These are phyloP conservation scores for Hypoxylon fragiforme DNA, from an alignment of 495 filamentous ascomycete species.

Conservation along the genomic window DNA sequence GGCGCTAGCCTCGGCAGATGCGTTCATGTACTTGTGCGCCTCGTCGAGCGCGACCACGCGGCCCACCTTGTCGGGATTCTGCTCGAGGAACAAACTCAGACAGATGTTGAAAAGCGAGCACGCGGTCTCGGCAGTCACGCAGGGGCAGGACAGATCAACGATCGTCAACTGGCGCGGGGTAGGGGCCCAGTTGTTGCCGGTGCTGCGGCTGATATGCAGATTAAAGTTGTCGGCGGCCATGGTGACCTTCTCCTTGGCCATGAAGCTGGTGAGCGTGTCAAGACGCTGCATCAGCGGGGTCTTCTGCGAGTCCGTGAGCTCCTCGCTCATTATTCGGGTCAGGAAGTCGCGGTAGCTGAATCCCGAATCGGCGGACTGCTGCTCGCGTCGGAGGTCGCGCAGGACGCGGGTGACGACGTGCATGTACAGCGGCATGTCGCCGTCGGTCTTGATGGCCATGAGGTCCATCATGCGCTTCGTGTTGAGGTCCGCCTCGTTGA, in stretches of 20 bases:
- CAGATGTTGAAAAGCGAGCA: constrained; percentile 62
- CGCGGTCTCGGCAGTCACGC: constrained; percentile 58
- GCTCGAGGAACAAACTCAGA: constrained; percentile 53
- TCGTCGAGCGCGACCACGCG: constrained; percentile 50
- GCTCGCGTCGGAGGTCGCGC: constrained; percentile 58
- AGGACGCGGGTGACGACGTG: constrained; percentile 61
- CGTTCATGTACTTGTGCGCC: constrained; percentile 38
- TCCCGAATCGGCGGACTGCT: constrained; percentile 37
- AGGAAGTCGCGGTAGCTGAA: constrained; percentile 62
- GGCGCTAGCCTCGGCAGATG: constrained; percentile 41
- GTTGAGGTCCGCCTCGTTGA: constrained; percentile 63
- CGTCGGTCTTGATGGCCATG: constrained; percentile 61
- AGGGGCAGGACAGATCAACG: constrained; percentile 64
- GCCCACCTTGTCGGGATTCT: constrained; percentile 37
- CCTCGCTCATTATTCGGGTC: constrained; percentile 38
- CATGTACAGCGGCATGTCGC: constrained; percentile 64
- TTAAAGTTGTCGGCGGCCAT: constrained; percentile 23
- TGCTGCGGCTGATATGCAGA: background rate
- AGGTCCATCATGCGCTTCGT: constrained; percentile 66
- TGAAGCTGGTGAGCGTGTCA: constrained; percentile 61
- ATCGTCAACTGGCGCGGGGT: constrained; percentile 61
- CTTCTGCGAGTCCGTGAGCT: constrained; percentile 50
- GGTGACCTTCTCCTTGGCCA: constrained; percentile 47
- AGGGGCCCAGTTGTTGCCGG: constrained; percentile 42
- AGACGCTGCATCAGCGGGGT: constrained; percentile 58